Evolutionary conservation across 768 basidiomycete genomes (phyloP).

Genomic region (Termitomyces eurrhizus): DNA sequence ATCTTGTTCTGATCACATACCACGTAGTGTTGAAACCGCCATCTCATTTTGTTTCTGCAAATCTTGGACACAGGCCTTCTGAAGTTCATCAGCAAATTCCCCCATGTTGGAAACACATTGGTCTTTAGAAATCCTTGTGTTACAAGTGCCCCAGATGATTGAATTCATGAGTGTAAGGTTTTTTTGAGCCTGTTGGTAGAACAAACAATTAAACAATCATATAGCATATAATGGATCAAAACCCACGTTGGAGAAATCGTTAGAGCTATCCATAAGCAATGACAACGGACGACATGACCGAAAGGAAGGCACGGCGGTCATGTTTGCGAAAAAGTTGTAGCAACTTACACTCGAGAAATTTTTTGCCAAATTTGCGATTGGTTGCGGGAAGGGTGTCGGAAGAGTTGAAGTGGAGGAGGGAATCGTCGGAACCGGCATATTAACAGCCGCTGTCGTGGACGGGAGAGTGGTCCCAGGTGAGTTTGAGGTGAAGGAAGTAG

Average conservation of each 20-base stretch:
- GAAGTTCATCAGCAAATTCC: constrained; percentile 50
- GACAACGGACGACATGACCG: constrained; percentile 77
- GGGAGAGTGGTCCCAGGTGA: constrained; percentile 19
- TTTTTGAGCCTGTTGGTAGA: constrained; percentile 48
- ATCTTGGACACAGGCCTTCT: constrained; percentile 53
- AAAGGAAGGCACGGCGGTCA: constrained; percentile 60
- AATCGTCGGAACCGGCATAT: constrained; percentile 40
- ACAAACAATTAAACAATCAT: neutral
- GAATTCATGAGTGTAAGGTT: constrained; percentile 61
- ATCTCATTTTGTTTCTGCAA: constrained; percentile 46
- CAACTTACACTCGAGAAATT: constrained; percentile 70
- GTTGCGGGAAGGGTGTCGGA: constrained; percentile 76
- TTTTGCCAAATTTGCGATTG: constrained; percentile 52
- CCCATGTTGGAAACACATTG: constrained; percentile 68
- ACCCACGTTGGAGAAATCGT: constrained; percentile 52
- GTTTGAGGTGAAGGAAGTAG: constrained; percentile 12
- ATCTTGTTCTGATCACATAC: constrained; percentile 30
- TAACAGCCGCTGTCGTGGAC: constrained; percentile 18
- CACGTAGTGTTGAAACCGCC: constrained; percentile 50
- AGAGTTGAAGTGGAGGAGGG: constrained; percentile 47
- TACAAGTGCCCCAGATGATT: constrained; percentile 79
- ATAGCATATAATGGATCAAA: neutral
- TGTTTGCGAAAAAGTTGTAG: constrained; percentile 69
- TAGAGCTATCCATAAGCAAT: constrained; percentile 53
- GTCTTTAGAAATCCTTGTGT: constrained; percentile 42